Conservation (phyloP, 2,329 filamentous ascomycete species). For the Penicillium paneum region DNA sequence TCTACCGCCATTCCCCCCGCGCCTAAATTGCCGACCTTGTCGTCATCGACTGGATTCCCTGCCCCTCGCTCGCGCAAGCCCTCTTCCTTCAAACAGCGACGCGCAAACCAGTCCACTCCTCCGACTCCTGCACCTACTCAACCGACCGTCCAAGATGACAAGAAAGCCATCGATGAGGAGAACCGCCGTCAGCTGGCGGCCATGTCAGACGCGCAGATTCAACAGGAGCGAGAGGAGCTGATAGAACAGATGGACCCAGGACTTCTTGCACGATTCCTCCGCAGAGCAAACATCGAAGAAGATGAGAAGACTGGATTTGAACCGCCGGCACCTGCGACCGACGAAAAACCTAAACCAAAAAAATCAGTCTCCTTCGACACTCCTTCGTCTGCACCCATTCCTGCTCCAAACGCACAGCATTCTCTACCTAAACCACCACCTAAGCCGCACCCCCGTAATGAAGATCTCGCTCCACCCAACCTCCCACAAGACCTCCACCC, state of each 20-base stretch:
- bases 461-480: constrained; percentile 36
- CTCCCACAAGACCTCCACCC: constrained; percentile 40
- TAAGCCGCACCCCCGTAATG: constrained; percentile 17
- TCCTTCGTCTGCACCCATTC: constrained; percentile 3
- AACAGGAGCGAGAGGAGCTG: constrained; percentile 75
- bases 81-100: constrained; percentile 77
- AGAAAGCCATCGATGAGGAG: constrained; percentile 72
- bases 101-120: constrained; percentile 34
- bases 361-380: constrained; percentile 34
- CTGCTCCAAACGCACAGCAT: constrained; percentile 11
- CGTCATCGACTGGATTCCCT: constrained; percentile 74
- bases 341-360: constrained; percentile 15
- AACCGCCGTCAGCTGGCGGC: constrained; percentile 69
- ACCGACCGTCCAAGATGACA: constrained; percentile 52
- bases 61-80: constrained; percentile 73
- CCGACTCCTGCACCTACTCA: constrained; percentile 9
- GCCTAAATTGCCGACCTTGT: constrained; percentile 52
- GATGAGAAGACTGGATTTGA: constrained; percentile 25
- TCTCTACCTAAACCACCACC: constrained; percentile 3
- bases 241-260: constrained; percentile 71
- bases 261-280: constrained; percentile 72
- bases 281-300: constrained; percentile 72
- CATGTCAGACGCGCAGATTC: constrained; percentile 82
- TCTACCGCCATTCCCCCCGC: constrained; percentile 41
- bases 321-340: constrained; percentile 4